Percentiles rank a stretch among this genome's conserved stretches.
Conservation (phyloP, 2,329 filamentous ascomycete genomes). For the Geosmithia morbida region DNA sequence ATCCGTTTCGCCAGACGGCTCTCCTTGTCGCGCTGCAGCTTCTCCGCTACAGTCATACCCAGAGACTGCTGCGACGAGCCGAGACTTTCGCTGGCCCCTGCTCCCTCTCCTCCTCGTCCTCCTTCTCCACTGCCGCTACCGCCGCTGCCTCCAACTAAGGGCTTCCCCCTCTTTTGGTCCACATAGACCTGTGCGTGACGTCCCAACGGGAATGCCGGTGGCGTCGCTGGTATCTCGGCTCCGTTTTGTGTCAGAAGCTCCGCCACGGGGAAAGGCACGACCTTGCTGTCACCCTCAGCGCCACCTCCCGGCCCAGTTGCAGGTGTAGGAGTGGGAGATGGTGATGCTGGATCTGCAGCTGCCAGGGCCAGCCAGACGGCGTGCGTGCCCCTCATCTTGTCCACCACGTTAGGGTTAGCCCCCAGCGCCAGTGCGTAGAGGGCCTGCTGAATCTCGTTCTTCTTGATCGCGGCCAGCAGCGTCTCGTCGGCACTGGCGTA, state of each 20-base stretch:
- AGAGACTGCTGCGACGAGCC: conserved; percentile 32
- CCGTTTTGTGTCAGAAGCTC: conserved; percentile 91
- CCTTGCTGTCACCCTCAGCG: conserved; percentile 25
- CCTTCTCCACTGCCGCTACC: conserved; percentile 7
- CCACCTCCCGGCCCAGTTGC: conserved; percentile 13
- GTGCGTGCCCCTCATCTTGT: conserved; percentile 79
- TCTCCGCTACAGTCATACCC: conserved; percentile 26
- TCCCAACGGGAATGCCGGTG: conserved; percentile 74
- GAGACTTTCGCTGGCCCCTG: no score
- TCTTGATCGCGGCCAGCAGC: conserved; percentile 83
- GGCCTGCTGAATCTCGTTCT: conserved; percentile 87
- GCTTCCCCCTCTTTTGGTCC: conserved; percentile 54
- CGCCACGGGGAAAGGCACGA: conserved; percentile 69
- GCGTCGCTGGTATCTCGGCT: conserved; percentile 62
- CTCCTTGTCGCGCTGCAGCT: conserved; percentile 48
- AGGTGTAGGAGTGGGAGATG: conserved; percentile 34
- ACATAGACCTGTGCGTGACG: conserved; percentile 70
- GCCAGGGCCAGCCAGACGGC: conserved; percentile 83
- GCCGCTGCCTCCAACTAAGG: conserved; percentile 34
- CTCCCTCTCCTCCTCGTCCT: no score
- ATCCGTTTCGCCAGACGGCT: conserved; percentile 62
- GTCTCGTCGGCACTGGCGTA: conserved; percentile 76
- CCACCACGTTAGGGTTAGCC: conserved; percentile 75
- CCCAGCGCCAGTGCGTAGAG: conserved; percentile 77
- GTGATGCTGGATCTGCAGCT: conserved; percentile 79